These are phyloP conservation scores for Hyaloscypha finlandica DNA, from an alignment of 495 filamentous ascomycete genomes.

Conservation along the genomic window DNA sequence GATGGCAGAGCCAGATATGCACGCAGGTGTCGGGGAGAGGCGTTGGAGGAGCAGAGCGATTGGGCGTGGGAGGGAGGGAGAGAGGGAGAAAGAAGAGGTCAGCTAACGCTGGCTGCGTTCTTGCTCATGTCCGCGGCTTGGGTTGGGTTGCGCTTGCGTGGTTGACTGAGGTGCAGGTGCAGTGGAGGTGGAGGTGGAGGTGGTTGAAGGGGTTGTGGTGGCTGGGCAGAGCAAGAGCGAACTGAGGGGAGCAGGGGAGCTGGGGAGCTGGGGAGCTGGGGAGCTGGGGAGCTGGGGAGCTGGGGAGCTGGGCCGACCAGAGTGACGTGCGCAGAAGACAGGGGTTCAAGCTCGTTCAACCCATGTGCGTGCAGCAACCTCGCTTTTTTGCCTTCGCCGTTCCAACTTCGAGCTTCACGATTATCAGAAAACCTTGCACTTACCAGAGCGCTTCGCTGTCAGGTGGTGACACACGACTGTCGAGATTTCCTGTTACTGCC, in stretches of 20 bases:
- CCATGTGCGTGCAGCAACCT: not conserved
- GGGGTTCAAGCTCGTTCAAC: not conserved
- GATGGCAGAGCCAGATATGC: not conserved
- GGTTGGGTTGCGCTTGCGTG: not conserved
- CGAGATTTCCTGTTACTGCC: not conserved
- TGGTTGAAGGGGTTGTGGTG: no score
- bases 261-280: no score
- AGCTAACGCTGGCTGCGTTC: not conserved
- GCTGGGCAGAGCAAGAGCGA: no score
- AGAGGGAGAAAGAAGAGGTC: not conserved
- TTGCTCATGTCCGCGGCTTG: not conserved
- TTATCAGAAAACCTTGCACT: constrained; percentile 2
- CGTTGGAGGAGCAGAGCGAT: not conserved
- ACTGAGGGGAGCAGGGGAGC: not conserved
- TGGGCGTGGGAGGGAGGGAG: not conserved
- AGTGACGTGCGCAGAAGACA: not conserved
- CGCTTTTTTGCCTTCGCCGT: not conserved
- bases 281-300: no score
- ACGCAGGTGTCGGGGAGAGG: not conserved
- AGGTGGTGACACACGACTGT: not conserved
- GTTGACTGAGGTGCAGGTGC: not conserved
- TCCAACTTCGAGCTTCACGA: not conserved
- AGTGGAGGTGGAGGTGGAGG: not conserved
- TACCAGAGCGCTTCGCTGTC: not conserved
- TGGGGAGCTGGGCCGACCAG: not conserved